A percentile compares a stretch with the other conserved stretches of the same genome.
phyloP scores from a whole-genome alignment of 83 land plant genomes.

The Diphasiastrum complanatum region DNA sequence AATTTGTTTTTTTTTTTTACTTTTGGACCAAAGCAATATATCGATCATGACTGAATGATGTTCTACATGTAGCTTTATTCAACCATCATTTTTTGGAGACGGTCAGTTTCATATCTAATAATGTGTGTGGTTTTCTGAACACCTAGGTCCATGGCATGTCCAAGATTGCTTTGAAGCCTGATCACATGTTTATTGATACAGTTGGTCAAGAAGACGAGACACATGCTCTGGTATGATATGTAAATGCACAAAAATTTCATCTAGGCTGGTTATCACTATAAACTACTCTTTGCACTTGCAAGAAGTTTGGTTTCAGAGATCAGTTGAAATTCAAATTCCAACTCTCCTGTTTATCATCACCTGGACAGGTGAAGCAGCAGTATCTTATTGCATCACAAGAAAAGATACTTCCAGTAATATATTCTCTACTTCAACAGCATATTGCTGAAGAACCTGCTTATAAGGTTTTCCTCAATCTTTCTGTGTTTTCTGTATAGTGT shows the following conservation, averaged over 20 bases:
- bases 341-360: background rate
- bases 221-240: no score
- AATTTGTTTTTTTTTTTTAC: no score
- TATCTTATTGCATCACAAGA: slow-evolving; percentile 73
- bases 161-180: slow-evolving; percentile 73
- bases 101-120: no score
- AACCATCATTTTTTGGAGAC: no score
- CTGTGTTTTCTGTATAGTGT: no score
- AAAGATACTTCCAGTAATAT: slow-evolving; percentile 57
- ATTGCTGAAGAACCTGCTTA: slow-evolving; percentile 64
- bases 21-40: no score
- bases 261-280: slow-evolving; percentile 41
- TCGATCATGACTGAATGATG: no score
- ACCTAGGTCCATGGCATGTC: slow-evolving; percentile 73
- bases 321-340: background rate
- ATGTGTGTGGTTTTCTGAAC: no score
- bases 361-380: slow-evolving; percentile 66
- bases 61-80: no score
- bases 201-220: slow-evolving; percentile 87
- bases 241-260: no score
- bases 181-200: slow-evolving; percentile 78
- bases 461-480: slow-evolving; percentile 50
- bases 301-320: background rate
- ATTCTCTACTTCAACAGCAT: slow-evolving; percentile 64
- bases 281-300: background rate